Evolutionary conservation across 208 protist genomes (phyloP).

Genomic region (Trypanosoma scelopori): DNA sequence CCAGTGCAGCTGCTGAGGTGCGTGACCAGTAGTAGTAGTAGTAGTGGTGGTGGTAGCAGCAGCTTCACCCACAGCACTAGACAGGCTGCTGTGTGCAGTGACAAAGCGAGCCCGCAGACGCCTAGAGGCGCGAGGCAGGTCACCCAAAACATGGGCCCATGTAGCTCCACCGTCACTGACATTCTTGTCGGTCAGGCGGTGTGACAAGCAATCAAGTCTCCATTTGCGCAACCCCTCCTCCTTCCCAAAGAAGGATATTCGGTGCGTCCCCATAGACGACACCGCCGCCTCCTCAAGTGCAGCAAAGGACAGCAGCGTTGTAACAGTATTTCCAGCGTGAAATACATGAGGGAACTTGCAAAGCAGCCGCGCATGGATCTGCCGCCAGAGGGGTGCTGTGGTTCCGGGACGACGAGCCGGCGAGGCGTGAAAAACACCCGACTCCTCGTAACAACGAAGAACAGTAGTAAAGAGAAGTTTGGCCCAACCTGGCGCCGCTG

Average conservation of each 20-base stretch:
- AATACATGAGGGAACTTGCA: slow-evolving; percentile 56
- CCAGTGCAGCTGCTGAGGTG: slow-evolving; percentile 7
- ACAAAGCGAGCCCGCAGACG: slow-evolving; percentile 25
- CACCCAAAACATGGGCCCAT: slow-evolving; percentile 3
- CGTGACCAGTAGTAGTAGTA: background rate
- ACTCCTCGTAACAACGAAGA: slow-evolving; percentile 33
- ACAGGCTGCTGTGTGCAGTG: slow-evolving; percentile 18
- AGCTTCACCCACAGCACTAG: background rate
- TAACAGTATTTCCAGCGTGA: slow-evolving; percentile 44
- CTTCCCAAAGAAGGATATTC: slow-evolving; percentile 30
- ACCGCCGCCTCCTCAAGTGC: slow-evolving; percentile 40
- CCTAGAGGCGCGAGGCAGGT: slow-evolving; percentile 19
- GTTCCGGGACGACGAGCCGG: slow-evolving; percentile 37
- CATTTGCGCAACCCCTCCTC: slow-evolving; percentile 27
- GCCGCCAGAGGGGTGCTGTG: slow-evolving; percentile 35
- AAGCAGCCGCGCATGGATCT: slow-evolving; percentile 32
- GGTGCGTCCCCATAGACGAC: slow-evolving; percentile 27
- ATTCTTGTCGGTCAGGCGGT: background rate
- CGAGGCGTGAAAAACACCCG: slow-evolving; percentile 31
- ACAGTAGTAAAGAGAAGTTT: slow-evolving; percentile 30
- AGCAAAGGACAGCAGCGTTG: slow-evolving; percentile 41
- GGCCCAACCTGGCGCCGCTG: slow-evolving; percentile 13
- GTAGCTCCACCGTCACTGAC: background rate
- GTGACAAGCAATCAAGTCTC: slow-evolving; percentile 26
- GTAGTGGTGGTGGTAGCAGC: background rate